Evolutionary conservation across 495 filamentous ascomycete species (phyloP).

Genomic region (Cetradonia linearis): DNA sequence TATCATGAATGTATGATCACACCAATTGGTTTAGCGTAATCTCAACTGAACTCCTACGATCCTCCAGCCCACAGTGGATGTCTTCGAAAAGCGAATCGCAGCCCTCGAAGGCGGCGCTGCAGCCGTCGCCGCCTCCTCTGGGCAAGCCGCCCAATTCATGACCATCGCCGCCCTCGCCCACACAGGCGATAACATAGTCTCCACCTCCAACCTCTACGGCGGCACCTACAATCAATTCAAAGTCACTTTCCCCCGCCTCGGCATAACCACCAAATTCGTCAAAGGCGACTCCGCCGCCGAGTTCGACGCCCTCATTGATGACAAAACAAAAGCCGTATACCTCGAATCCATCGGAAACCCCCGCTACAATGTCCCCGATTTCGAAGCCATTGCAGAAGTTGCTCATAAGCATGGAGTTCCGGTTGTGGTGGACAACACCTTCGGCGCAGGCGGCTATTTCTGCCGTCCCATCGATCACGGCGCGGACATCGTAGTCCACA

Average conservation of each 20-base stretch:
- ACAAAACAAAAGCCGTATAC: conserved; percentile 93
- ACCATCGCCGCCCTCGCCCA: conserved; percentile 73
- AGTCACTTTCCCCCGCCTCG: conserved; percentile 75
- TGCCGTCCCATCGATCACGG: conserved; percentile 84
- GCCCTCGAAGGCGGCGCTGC: conserved; percentile 92
- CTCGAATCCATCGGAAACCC: conserved; percentile 95
- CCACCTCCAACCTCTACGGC: conserved; percentile 87
- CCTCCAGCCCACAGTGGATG: conserved; percentile 83
- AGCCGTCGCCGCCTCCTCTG: conserved; percentile 79
- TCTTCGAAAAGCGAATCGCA: conserved; percentile 94
- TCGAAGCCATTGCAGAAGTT: conserved; percentile 71
- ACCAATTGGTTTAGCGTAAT: background rate
- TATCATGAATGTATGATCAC: conserved; percentile 72
- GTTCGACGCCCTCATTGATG: conserved; percentile 79
- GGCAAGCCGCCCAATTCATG: conserved; percentile 94
- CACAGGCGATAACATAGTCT: conserved; percentile 88
- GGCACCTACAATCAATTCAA: conserved; percentile 99
- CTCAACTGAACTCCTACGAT: background rate
- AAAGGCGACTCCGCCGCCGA: conserved; percentile 73
- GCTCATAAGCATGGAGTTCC: conserved; percentile 76
- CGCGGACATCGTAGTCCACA: conserved; percentile 90
- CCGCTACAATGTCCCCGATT: conserved; percentile 85
- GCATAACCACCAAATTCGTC: conserved; percentile 86
- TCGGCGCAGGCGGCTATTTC: conserved; percentile 92
- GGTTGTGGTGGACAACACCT: conserved; percentile 88